Evolutionary conservation across 495 filamentous ascomycete species (phyloP).

Genomic region (Cercophora samala): DNA sequence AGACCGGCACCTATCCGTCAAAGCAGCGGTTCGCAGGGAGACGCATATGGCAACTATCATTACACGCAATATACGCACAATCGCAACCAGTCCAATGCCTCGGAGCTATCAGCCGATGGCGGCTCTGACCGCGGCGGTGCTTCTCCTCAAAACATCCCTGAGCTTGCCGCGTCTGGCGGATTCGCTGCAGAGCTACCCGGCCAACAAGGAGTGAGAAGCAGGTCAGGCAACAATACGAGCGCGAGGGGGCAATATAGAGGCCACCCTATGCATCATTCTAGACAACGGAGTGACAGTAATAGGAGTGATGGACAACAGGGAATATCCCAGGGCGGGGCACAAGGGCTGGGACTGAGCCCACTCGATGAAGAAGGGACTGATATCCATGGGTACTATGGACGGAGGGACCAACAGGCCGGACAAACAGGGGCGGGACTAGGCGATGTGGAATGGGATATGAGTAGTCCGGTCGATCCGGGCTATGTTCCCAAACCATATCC

Average conservation of each 20-base stretch:
- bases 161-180: slow-evolving; percentile 12
- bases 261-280: not conserved
- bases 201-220: slow-evolving; percentile 7
- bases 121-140: slow-evolving; percentile 31
- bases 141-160: slow-evolving; percentile 20
- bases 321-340: not conserved
- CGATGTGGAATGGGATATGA: slow-evolving; percentile 16
- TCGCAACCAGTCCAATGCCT: slow-evolving; percentile 39
- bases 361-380: slow-evolving; percentile 34
- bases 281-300: slow-evolving; percentile 23
- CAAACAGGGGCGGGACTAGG: slow-evolving; percentile 33
- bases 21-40: slow-evolving; percentile 31
- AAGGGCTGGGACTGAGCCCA: slow-evolving; percentile 16
- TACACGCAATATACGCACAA: slow-evolving; percentile 29
- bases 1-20: slow-evolving; percentile 22
- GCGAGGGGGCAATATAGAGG: not conserved
- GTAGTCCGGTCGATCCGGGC: slow-evolving; percentile 15
- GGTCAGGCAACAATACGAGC: slow-evolving; percentile 23
- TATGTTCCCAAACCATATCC: not conserved
- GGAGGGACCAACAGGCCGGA: slow-evolving; percentile 28
- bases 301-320: slow-evolving; percentile 1
- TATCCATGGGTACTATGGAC: slow-evolving; percentile 39
- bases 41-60: slow-evolving; percentile 14
- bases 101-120: slow-evolving; percentile 34
- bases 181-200: slow-evolving; percentile 12